Percentiles rank a stretch among this genome's conserved stretches.
phyloP scores from a whole-genome alignment of 1,284 basidiomycete genomes.

The Apiotrichum veenhuisii region DNA sequence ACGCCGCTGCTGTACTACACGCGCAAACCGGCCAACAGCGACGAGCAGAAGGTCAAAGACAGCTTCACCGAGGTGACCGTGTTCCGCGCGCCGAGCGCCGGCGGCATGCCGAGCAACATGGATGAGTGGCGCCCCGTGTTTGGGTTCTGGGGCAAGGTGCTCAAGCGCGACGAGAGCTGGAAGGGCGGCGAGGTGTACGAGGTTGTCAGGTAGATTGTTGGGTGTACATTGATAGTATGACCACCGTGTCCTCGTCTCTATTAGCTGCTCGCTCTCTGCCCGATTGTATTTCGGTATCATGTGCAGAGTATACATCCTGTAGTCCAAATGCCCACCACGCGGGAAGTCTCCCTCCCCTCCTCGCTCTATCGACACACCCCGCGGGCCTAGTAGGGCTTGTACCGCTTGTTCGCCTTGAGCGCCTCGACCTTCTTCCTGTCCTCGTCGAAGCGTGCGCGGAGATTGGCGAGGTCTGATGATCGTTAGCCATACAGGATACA shows the following conservation, averaged over 20 bases:
- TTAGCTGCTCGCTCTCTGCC: too few relatives aligned
- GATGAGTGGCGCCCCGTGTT: conserved; percentile 79
- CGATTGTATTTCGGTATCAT: too few relatives aligned
- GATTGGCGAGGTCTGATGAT: conserved; percentile 63
- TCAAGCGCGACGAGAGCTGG: conserved; percentile 54
- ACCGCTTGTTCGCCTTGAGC: conserved; percentile 69
- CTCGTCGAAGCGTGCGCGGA: conserved; percentile 75
- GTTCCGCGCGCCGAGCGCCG: conserved; percentile 42
- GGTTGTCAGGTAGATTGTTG: conserved; percentile 49
- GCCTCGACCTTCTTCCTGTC: conserved; percentile 84
- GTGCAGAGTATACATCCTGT: not conserved
- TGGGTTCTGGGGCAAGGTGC: conserved; percentile 74
- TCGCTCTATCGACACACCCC: not conserved
- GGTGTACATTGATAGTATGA: too few relatives aligned
- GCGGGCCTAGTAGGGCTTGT: conserved; percentile 69
- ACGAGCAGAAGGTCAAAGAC: conserved; percentile 56
- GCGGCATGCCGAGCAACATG: conserved; percentile 69
- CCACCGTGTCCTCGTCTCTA: too few relatives aligned
- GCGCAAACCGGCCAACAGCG: conserved; percentile 49
- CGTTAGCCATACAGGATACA: not conserved
- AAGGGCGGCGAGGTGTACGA: conserved; percentile 68
- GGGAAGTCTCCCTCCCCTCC: not conserved
- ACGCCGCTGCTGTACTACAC: conserved; percentile 64
- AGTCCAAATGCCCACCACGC: not conserved
- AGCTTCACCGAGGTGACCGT: conserved; percentile 58